Conservation (phyloP, 2,329 filamentous ascomycete species). For the Dactylonectria macrodidyma region DNA sequence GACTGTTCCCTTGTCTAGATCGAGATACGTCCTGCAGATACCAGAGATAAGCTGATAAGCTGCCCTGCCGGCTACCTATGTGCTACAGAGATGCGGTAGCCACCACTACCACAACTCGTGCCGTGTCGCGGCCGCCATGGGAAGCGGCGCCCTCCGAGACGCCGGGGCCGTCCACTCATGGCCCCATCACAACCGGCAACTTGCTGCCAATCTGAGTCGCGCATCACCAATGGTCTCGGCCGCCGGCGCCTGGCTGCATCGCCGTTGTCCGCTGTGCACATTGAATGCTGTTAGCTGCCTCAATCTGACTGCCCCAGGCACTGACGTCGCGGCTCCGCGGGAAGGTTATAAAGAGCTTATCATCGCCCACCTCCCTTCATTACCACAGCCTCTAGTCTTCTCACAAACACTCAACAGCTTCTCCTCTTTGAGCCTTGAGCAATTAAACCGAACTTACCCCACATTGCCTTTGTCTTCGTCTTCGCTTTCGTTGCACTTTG, state of each 20-base stretch:
- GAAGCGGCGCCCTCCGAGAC: conserved; percentile 48
- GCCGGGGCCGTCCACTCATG: conserved; percentile 42
- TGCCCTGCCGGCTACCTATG: neutral
- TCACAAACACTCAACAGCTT: conserved; percentile 12
- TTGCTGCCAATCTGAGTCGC: conserved; percentile 33
- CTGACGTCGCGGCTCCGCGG: conserved; percentile 16
- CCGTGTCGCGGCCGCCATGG: conserved; percentile 39
- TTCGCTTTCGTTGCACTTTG: neutral
- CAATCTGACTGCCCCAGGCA: conserved; percentile 28
- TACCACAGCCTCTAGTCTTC: conserved; percentile 2
- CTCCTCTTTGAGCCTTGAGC: conserved; percentile 18
- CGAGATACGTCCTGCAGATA: neutral
- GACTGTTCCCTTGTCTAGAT: conserved; percentile 2
- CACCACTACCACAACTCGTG: conserved; percentile 8
- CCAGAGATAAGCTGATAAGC: conserved; percentile 12
- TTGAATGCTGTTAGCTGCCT: conserved; percentile 32
- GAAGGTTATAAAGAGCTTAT: conserved; percentile 31
- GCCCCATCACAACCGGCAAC: conserved; percentile 42
- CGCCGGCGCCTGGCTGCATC: conserved; percentile 40
- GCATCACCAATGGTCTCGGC: conserved; percentile 39
- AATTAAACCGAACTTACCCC: conserved; percentile 20
- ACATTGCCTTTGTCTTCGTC: neutral
- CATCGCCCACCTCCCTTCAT: conserved; percentile 13
- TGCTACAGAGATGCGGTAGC: conserved; percentile 32
- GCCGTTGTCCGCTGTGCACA: conserved; percentile 45